These are phyloP conservation scores for Davidsoniella virescens DNA, from an alignment of 2,329 filamentous ascomycete species.

Conservation along the genomic window DNA sequence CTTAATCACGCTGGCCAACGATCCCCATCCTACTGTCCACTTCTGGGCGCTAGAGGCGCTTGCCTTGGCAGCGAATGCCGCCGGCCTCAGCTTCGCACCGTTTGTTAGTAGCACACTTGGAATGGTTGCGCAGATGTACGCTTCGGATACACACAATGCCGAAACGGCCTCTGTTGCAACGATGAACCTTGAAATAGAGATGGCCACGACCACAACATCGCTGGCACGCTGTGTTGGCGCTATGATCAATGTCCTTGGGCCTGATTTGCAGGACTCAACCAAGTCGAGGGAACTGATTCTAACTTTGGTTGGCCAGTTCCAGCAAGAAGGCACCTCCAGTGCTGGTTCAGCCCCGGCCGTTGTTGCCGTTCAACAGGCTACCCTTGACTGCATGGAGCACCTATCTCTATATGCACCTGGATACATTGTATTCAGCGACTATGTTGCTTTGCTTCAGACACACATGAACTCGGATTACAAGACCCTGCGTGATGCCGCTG, in stretches of 20 bases:
- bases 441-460: constrained; percentile 67
- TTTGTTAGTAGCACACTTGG: constrained; percentile 84
- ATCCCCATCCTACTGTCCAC: constrained; percentile 87
- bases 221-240: constrained; percentile 83
- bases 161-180: constrained; percentile 66
- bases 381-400: constrained; percentile 74
- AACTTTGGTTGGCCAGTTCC: constrained; percentile 69
- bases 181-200: constrained; percentile 78
- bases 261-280: constrained; percentile 80
- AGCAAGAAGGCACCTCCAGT: constrained; percentile 35
- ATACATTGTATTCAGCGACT: constrained; percentile 67
- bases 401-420: constrained; percentile 81
- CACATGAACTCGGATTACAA: constrained; percentile 55
- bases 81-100: constrained; percentile 77
- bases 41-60: constrained; percentile 91
- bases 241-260: constrained; percentile 90
- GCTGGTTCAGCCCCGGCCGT: constrained; percentile 27
- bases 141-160: constrained; percentile 77
- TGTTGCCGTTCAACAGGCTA: constrained; percentile 54
- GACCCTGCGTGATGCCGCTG: constrained; percentile 60
- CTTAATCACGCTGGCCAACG: constrained; percentile 91
- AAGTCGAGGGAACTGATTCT: constrained; percentile 89
- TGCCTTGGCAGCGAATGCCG: constrained; percentile 73
- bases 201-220: constrained; percentile 57
- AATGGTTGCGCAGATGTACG: constrained; percentile 86